These are phyloP conservation scores for Pneumocystis wakefieldiae DNA, from an alignment of 1,139 yeast species.

Conservation along the genomic window DNA sequence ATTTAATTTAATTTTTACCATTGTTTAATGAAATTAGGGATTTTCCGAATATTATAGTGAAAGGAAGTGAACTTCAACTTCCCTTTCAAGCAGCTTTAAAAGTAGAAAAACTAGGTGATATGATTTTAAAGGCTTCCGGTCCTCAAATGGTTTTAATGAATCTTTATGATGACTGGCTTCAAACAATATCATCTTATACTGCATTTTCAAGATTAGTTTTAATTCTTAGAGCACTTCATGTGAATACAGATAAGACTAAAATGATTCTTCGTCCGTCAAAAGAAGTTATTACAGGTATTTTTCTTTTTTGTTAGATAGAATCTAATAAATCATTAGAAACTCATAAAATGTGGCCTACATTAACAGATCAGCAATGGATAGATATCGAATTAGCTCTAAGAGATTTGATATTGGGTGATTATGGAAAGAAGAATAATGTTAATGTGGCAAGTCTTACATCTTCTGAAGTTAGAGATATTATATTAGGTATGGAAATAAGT, in stretches of 20 bases:
- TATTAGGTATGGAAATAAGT: constrained; percentile 82
- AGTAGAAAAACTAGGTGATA: constrained; percentile 63
- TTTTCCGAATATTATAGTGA: constrained; percentile 78
- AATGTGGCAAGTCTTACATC: constrained; percentile 80
- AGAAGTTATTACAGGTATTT: constrained; percentile 40
- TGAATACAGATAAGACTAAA: constrained; percentile 64
- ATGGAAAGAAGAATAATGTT: constrained; percentile 71
- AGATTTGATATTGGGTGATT: constrained; percentile 73
- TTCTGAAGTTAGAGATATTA: constrained; percentile 82
- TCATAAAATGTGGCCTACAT: constrained; percentile 89
- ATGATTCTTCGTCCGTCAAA: constrained; percentile 64
- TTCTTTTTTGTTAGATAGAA: neutral
- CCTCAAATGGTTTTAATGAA: constrained; percentile 87
- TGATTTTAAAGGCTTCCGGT: constrained; percentile 73
- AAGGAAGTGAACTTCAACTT: constrained; percentile 76
- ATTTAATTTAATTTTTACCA: neutral
- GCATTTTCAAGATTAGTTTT: constrained; percentile 82
- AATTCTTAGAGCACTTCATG: constrained; percentile 62
- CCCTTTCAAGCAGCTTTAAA: constrained; percentile 84
- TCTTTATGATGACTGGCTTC: constrained; percentile 88
- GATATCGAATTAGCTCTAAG: constrained; percentile 74
- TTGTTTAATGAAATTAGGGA: constrained; percentile 27
- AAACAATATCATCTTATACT: constrained; percentile 68
- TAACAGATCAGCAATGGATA: constrained; percentile 81
- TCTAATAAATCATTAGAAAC: constrained; percentile 21